Conservation (phyloP, 2,329 filamentous ascomycete genomes). For the Alternaria triticina region DNA sequence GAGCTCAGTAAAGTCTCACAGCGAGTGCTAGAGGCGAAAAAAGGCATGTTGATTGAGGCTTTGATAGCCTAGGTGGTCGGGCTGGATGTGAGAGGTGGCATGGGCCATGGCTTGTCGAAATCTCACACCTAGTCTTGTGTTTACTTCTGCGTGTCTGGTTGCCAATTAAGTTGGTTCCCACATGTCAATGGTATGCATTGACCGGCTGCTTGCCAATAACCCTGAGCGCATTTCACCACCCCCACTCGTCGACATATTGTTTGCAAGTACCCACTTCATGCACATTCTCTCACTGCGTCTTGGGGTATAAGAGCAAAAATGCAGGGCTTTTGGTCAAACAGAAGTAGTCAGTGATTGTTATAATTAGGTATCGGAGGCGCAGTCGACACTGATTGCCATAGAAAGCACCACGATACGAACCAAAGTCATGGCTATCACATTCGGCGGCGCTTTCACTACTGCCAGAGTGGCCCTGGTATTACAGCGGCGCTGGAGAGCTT, state of each 20-base stretch:
- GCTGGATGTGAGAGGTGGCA: not conserved
- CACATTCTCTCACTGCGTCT: not conserved
- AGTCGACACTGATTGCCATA: not conserved
- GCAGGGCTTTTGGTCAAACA: not conserved
- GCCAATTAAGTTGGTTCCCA: not conserved
- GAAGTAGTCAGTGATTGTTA: not conserved
- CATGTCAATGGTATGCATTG: not conserved
- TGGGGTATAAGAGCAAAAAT: not conserved
- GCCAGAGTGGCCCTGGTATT: too few relatives aligned
- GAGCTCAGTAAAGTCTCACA: not conserved
- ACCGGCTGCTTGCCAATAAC: not conserved
- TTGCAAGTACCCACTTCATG: not conserved
- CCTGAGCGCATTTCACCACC: not conserved
- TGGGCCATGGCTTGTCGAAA: not conserved
- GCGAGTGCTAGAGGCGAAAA: not conserved
- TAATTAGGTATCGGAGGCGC: not conserved
- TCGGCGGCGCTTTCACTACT: too few relatives aligned
- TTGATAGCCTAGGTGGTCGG: not conserved
- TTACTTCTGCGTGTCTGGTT: not conserved
- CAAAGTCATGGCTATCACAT: too few relatives aligned
- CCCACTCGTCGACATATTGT: not conserved
- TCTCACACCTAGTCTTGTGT: not conserved
- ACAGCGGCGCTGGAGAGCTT: too few relatives aligned
- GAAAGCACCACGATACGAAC: too few relatives aligned
- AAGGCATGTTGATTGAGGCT: not conserved